Evolutionary conservation across 768 basidiomycete species (phyloP).

Genomic region (Leccinum broughii): DNA sequence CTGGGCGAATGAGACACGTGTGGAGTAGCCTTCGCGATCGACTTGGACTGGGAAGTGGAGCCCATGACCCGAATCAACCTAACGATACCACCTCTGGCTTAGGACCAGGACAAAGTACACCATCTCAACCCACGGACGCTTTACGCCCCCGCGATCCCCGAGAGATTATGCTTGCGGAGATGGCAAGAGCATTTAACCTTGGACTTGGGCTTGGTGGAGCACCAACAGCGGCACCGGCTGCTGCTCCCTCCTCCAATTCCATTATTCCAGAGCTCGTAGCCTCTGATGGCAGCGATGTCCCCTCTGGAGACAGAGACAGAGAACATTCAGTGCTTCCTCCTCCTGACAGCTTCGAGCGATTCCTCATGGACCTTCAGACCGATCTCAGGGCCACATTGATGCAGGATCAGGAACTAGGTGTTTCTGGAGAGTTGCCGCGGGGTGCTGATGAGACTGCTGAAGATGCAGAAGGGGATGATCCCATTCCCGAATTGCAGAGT

Average conservation of each 20-base stretch:
- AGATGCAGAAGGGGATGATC: constrained; percentile 17
- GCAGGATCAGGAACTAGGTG: constrained; percentile 29
- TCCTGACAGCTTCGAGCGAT: constrained; percentile 79
- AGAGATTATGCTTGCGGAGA: constrained; percentile 75
- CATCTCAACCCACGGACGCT: constrained; percentile 13
- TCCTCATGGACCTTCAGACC: constrained; percentile 73
- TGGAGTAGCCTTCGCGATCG: constrained; percentile 72
- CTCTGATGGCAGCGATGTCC: constrained; percentile 6
- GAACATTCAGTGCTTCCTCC: constrained; percentile 35
- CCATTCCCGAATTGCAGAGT: constrained; percentile 28
- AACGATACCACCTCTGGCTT: constrained; percentile 9
- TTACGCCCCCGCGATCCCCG: constrained; percentile 47
- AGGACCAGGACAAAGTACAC: constrained; percentile 8
- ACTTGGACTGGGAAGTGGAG: constrained; percentile 48
- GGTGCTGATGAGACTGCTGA: constrained; percentile 14
- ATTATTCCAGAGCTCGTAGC: constrained; percentile 11
- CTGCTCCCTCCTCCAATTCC: constrained; percentile 5
- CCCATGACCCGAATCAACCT: constrained; percentile 14
- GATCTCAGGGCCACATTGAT: constrained; percentile 68
- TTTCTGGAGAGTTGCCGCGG: constrained; percentile 6
- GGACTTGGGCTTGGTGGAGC: constrained; percentile 53
- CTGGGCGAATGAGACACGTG: constrained; percentile 55
- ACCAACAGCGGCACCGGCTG: constrained; percentile 8
- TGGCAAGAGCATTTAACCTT: constrained; percentile 78
- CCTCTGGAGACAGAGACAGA: constrained; percentile 13